phyloP scores from a whole-genome alignment of 495 filamentous ascomycete species.

The Penicillium nucicola region DNA sequence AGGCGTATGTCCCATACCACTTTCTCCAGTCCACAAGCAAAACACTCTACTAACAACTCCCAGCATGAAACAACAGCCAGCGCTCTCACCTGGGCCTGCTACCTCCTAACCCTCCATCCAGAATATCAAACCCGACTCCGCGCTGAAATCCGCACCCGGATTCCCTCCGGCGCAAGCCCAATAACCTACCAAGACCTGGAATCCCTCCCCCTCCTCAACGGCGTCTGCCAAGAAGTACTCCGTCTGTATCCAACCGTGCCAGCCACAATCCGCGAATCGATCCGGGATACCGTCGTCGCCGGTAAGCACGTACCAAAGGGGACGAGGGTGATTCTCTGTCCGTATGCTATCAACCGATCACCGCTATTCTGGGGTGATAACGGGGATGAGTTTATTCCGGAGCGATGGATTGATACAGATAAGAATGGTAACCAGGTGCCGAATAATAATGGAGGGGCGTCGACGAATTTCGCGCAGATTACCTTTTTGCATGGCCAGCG shows the following conservation, averaged over 20 bases:
- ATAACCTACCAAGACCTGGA: conserved; percentile 43
- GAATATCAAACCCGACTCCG: conserved; percentile 45
- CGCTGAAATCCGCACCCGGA: conserved; percentile 40
- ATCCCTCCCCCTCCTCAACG: conserved; percentile 50
- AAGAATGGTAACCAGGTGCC: conserved; percentile 20
- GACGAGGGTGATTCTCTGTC: conserved; percentile 41
- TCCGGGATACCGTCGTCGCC: conserved; percentile 43
- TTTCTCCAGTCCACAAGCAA: conserved; percentile 10
- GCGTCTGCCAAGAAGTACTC: conserved; percentile 49
- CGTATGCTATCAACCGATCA: conserved; percentile 40
- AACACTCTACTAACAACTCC: background rate
- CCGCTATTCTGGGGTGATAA: conserved; percentile 41
- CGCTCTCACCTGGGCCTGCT: conserved; percentile 51
- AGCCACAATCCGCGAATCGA: conserved; percentile 43
- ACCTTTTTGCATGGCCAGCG: conserved; percentile 49
- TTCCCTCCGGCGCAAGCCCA: conserved; percentile 27
- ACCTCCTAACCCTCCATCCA: conserved; percentile 47
- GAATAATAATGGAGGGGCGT: conserved; percentile 37
- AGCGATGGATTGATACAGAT: conserved; percentile 49
- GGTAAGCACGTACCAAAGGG: conserved; percentile 44
- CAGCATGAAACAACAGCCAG: conserved; percentile 54
- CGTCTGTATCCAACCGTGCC: conserved; percentile 51
- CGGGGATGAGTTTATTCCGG: conserved; percentile 41
- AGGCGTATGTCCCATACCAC: conserved; percentile 23
- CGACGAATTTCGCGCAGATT: conserved; percentile 46